Evolutionary conservation across 2,329 filamentous ascomycete genomes (phyloP).

Genomic region (Bipolaris gigantea): DNA sequence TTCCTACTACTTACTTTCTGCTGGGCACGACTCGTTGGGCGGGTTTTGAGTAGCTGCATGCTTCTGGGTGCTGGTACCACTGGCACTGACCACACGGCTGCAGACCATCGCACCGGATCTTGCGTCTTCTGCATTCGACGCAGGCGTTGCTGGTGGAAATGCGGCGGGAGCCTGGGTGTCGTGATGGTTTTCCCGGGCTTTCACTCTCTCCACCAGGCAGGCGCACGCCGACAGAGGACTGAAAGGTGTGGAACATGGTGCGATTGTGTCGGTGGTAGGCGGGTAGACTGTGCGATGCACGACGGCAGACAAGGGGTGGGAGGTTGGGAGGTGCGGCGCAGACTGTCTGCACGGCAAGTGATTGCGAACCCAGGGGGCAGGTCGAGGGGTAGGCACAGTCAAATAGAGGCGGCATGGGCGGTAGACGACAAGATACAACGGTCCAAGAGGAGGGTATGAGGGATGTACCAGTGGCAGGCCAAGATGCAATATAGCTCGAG

Average conservation of each 20-base stretch:
- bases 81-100: constrained; percentile 82
- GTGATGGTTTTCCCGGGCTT: constrained; percentile 40
- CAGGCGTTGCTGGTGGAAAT: constrained; percentile 64
- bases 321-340: neutral
- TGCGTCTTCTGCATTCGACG: constrained; percentile 76
- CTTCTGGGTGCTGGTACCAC: constrained; percentile 77
- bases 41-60: constrained; percentile 80
- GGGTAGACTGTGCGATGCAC: constrained; percentile 1
- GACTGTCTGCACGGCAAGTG: constrained; percentile 9
- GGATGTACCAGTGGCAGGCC: constrained; percentile 6
- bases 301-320: constrained; percentile 2
- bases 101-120: constrained; percentile 81
- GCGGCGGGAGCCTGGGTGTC: constrained; percentile 45
- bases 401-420: constrained; percentile 1
- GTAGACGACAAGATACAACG: constrained; percentile 3
- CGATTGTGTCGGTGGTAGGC: neutral
- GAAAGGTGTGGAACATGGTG: constrained; percentile 53
- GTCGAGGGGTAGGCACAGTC: constrained; percentile 11
- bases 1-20: constrained; percentile 63
- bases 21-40: constrained; percentile 76
- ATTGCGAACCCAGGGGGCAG: constrained; percentile 12
- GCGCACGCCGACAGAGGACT: constrained; percentile 40
- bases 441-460: constrained; percentile 15
- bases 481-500: constrained; percentile 19
- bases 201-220: constrained; percentile 40